Conservation (phyloP, 2,329 filamentous ascomycete species). For the Colletotrichum sojae region DNA sequence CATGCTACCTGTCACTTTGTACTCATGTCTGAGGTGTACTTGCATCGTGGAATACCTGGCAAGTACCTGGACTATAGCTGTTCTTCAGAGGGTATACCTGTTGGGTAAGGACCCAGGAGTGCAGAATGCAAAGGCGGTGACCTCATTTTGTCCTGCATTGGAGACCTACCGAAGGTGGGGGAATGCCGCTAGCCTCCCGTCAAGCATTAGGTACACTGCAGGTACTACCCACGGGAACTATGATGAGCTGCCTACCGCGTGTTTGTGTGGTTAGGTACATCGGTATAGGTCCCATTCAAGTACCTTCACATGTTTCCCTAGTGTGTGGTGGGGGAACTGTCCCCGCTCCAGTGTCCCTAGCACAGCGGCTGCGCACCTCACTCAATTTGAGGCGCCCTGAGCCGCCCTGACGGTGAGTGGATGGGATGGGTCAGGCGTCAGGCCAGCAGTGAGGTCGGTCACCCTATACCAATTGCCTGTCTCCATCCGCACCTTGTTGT, state of each 20-base stretch:
- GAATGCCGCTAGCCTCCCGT: slow-evolving; percentile 28
- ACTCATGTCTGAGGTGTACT: too few relatives aligned
- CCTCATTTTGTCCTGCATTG: slow-evolving; percentile 32
- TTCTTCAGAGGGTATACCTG: slow-evolving; percentile 13
- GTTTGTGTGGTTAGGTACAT: neutral
- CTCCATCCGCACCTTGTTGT: too few relatives aligned
- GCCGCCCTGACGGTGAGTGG: neutral
- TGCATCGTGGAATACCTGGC: too few relatives aligned
- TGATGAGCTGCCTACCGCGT: too few relatives aligned
- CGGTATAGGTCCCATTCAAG: too few relatives aligned
- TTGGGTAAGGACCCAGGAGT: slow-evolving; percentile 4
- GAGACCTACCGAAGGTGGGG: slow-evolving; percentile 30
- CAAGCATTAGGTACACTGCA: too few relatives aligned
- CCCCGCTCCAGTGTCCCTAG: too few relatives aligned
- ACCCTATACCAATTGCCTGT: neutral
- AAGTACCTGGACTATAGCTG: neutral
- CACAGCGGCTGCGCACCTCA: slow-evolving; percentile 1
- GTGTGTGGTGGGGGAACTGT: too few relatives aligned
- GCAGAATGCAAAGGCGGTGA: slow-evolving; percentile 34
- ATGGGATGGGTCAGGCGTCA: neutral
- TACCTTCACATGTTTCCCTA: too few relatives aligned
- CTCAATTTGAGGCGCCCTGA: slow-evolving; percentile 26
- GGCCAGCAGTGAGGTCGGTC: neutral
- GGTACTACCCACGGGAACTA: too few relatives aligned
- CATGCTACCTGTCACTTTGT: too few relatives aligned